phyloP scores from a whole-genome alignment of 768 basidiomycete genomes.

The Pleurotus platypus region DNA sequence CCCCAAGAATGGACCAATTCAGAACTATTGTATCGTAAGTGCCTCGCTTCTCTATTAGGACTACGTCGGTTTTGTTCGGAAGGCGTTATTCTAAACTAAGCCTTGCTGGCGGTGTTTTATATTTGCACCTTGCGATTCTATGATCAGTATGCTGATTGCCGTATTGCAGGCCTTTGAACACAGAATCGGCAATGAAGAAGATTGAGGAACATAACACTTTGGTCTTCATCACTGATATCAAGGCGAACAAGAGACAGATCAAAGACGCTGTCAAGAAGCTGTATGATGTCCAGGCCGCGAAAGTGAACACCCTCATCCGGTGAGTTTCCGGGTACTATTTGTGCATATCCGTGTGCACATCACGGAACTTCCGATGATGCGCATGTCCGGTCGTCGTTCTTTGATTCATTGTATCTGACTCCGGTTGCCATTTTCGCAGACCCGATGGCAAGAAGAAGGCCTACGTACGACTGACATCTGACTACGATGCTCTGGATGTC shows the following conservation, averaged over 20 bases:
- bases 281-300: constrained; percentile 94
- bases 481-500: constrained; percentile 94
- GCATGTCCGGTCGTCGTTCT: neutral
- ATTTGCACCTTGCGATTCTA: neutral
- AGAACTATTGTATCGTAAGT: constrained; percentile 88
- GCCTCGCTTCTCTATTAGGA: constrained; percentile 5
- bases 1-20: constrained; percentile 95
- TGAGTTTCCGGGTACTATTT: constrained; percentile 30
- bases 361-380: neutral
- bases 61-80: neutral
- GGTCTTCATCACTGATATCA: constrained; percentile 95
- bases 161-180: constrained; percentile 72
- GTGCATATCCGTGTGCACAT: neutral
- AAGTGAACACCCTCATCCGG: constrained; percentile 98
- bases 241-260: constrained; percentile 97
- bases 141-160: neutral
- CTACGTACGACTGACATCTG: constrained; percentile 91
- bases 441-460: constrained; percentile 99
- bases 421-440: constrained; percentile 31
- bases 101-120: neutral
- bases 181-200: constrained; percentile 99
- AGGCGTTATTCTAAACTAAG: neutral
- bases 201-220: constrained; percentile 99
- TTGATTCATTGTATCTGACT: neutral
- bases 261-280: constrained; percentile 99